phyloP scores from a whole-genome alignment of 2,329 filamentous ascomycete genomes.

The Aspergillus glaucus region DNA sequence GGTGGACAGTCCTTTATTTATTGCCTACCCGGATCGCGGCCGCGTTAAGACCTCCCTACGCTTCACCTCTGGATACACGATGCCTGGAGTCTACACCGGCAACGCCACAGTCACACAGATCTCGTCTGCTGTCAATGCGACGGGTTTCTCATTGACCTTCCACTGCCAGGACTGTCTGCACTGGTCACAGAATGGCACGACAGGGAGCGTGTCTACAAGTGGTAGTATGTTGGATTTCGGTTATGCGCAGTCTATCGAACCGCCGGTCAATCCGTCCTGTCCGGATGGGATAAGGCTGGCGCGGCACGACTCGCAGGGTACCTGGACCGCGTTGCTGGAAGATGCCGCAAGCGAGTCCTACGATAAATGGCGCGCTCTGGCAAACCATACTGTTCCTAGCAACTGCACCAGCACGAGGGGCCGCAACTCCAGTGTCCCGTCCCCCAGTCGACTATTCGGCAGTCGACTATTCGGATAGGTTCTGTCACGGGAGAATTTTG shows the following conservation, averaged over 20 bases:
- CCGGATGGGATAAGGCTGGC: background rate
- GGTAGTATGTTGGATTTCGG: constrained; percentile 45
- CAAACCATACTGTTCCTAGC: background rate
- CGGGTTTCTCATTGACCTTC: constrained; percentile 57
- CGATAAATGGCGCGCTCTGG: constrained; percentile 1
- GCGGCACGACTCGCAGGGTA: constrained; percentile 2
- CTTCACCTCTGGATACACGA: constrained; percentile 44
- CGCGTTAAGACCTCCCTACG: background rate
- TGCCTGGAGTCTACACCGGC: constrained; percentile 54
- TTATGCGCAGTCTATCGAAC: constrained; percentile 46
- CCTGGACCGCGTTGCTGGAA: constrained; percentile 5
- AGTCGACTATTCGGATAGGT: too few relatives aligned
- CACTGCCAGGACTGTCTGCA: constrained; percentile 53
- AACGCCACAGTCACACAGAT: constrained; percentile 56
- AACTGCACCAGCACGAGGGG: background rate
- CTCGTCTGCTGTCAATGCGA: constrained; percentile 51
- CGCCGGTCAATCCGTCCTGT: constrained; percentile 6
- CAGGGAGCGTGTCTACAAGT: constrained; percentile 41
- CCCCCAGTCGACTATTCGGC: too few relatives aligned
- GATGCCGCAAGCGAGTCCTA: background rate
- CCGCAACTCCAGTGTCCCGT: too few relatives aligned
- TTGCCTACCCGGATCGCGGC: background rate
- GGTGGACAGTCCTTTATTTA: background rate
- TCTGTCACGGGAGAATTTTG: too few relatives aligned
- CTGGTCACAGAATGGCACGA: constrained; percentile 46